Conservation (phyloP, 495 filamentous ascomycete genomes). For the Neurospora sp. region DNA sequence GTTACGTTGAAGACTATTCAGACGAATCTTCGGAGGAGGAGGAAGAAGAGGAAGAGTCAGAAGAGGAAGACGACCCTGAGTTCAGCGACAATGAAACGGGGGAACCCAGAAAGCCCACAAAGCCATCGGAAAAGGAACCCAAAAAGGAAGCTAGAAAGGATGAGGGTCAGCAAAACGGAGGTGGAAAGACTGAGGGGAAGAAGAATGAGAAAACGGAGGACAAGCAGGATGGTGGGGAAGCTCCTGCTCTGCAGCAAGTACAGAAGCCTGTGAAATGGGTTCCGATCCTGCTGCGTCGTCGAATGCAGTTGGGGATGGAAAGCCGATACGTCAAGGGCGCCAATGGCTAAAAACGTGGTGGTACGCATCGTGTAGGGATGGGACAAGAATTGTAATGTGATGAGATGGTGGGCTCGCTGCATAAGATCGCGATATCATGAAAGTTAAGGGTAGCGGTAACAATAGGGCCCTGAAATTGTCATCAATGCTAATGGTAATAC, state of each 20-base stretch:
- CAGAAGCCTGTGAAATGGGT: slow-evolving; percentile 13
- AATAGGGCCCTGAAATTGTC: background rate
- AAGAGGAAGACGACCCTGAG: slow-evolving; percentile 11
- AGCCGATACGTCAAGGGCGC: slow-evolving; percentile 27
- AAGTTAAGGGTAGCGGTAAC: background rate
- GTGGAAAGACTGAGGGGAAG: slow-evolving; percentile 5
- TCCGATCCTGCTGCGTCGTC: slow-evolving; percentile 20
- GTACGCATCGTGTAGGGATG: background rate
- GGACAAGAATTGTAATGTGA: background rate
- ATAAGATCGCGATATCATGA: background rate
- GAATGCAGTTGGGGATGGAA: slow-evolving; percentile 28
- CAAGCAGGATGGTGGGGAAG: background rate
- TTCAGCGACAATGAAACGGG: slow-evolving; percentile 8
- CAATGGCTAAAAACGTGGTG: background rate
- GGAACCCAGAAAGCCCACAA: background rate
- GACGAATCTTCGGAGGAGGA: slow-evolving; percentile 15
- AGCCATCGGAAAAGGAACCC: background rate
- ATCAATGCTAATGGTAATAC: background rate
- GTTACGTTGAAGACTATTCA: slow-evolving; percentile 3
- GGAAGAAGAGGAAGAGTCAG: slow-evolving; percentile 21
- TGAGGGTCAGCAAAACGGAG: slow-evolving; percentile 8
- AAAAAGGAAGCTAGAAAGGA: background rate
- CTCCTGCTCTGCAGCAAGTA: background rate
- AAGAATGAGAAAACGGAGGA: slow-evolving; percentile 1
- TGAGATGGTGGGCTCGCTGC: background rate